Evolutionary conservation across 2,329 filamentous ascomycete species (phyloP).

Genomic region (Colletotrichum tanaceti): DNA sequence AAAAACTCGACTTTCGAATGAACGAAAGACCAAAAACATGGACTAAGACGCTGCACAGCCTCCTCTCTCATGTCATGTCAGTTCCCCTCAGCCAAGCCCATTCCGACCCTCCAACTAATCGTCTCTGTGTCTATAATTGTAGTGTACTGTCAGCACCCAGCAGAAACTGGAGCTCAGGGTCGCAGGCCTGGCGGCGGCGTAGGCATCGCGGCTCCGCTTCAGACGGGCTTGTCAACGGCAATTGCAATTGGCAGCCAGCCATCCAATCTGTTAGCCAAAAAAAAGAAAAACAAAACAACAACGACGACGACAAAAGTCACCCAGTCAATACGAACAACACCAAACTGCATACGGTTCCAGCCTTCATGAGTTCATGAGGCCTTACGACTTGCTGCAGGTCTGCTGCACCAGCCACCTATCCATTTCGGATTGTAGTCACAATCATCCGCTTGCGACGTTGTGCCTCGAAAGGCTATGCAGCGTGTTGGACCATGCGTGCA

Average conservation of each 20-base stretch:
- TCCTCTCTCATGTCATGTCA: background rate
- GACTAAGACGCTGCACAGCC: constrained; percentile 16
- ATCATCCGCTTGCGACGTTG: background rate
- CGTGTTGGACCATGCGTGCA: background rate
- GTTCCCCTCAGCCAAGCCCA: constrained; percentile 14
- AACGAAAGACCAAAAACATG: constrained; percentile 4
- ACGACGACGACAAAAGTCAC: background rate
- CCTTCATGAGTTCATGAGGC: background rate
- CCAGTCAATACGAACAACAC: constrained; percentile 11
- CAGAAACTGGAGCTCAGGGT: background rate
- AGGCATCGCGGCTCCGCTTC: background rate
- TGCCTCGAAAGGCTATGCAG: constrained; percentile 18
- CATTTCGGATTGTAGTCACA: background rate
- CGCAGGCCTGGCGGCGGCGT: too few species aligned
- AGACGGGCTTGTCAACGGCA: constrained; percentile 1
- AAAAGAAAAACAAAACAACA: background rate
- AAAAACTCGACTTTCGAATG: constrained; percentile 8
- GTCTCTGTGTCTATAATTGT: background rate
- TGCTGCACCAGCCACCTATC: constrained; percentile 10
- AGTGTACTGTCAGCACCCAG: constrained; percentile 4
- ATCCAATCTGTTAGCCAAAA: background rate
- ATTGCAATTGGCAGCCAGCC: constrained; percentile 3
- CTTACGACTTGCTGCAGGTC: background rate
- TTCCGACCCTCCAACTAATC: constrained; percentile 9
- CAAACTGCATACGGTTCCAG: background rate